A percentile compares a stretch with the other conserved stretches of the same genome.
Evolutionary conservation across 306 rosid genomes (phyloP).

Genomic region (Chamaecrista fasciculata): DNA sequence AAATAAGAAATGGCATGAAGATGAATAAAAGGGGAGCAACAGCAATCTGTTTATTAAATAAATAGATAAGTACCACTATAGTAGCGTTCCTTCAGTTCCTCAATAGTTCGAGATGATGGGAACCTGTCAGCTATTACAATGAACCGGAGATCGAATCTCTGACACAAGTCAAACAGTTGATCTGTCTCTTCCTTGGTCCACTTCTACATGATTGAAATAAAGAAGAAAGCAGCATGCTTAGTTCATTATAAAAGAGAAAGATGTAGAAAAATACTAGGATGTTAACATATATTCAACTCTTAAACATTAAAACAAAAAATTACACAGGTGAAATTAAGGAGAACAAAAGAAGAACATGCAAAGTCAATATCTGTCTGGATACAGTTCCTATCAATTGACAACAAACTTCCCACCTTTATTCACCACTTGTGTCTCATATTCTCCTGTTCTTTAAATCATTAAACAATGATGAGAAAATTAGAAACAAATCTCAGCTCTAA

Average conservation of each 20-base stretch:
- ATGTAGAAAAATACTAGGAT: neutral
- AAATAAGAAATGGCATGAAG: neutral
- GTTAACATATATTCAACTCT: neutral
- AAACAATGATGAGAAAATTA: neutral
- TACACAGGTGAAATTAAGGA: neutral
- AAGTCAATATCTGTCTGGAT: conserved; percentile 6
- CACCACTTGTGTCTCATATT: neutral
- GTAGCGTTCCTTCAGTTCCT: conserved; percentile 90
- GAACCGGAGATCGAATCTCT: conserved; percentile 87
- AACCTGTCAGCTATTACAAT: conserved; percentile 89
- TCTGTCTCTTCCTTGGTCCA: conserved; percentile 98
- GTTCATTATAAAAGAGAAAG: conserved; percentile 14
- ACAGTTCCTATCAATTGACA: conserved; percentile 8
- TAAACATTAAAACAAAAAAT: conserved; percentile 2
- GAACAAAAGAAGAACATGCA: conserved; percentile 11
- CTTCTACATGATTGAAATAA: conserved; percentile 41
- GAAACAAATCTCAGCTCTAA: neutral
- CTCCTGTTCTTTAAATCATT: neutral
- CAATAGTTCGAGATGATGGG: conserved; percentile 71
- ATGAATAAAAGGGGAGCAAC: conserved; percentile 10
- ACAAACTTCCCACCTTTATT: neutral
- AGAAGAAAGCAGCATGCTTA: conserved; percentile 5
- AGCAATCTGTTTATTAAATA: conserved; percentile 23
- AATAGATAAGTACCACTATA: conserved; percentile 60
- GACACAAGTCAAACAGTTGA: conserved; percentile 80